Evolutionary conservation across 176 grass and related monocot species (phyloP), one percentile per base, ranked within the genome.

Genomic region (Oropetium thomaeum): DNA sequence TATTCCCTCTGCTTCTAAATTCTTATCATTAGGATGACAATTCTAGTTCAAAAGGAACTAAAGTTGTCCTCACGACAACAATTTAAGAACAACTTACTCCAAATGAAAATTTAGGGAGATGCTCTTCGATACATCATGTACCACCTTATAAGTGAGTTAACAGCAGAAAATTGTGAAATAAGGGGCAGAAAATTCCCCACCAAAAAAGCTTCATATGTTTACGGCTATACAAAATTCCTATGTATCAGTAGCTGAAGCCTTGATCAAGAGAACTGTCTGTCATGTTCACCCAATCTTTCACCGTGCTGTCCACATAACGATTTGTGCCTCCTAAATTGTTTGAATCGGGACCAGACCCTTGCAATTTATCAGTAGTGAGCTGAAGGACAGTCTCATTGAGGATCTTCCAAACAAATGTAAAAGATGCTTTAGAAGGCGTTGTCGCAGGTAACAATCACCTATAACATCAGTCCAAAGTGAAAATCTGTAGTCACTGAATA

Each of bases 91-190:
- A 12, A 12, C 4, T 10, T n/a, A n/a, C 8, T 59, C 26, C 2
- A 10, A 22, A 58, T 40, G 20, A 4, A 57, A 43, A 58, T 47
- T 12, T 33, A 44, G 43, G 38, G 3, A 44, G 45, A 39, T 32
- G 17, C 23, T 78, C n/a, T 67, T 55, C 62, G 80, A 69, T 74
- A 80, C 70, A 80, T 68, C 33, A 10, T 41, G 69, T 47, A 26
- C 48, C 25, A 74, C 20, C 8, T 13, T 7, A 6, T 3, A 5
- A 39, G 16, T 47, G 32, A 75, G 14, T 40, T 34, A 38, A 53
- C 34, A 23, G 48, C 39, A 60, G 31, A 60, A 59, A 37, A 63
- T 64, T 29, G 11, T 13, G 42, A 2, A 39, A 23, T 5, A 40
- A 41, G 43, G 5, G 15, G 38, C 29, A 45, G 0, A 44, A 23